A percentile compares a stretch with the other conserved stretches of the same genome.
phyloP scores from a whole-genome alignment of 2,329 filamentous ascomycete genomes.

The Fusarium musae region DNA sequence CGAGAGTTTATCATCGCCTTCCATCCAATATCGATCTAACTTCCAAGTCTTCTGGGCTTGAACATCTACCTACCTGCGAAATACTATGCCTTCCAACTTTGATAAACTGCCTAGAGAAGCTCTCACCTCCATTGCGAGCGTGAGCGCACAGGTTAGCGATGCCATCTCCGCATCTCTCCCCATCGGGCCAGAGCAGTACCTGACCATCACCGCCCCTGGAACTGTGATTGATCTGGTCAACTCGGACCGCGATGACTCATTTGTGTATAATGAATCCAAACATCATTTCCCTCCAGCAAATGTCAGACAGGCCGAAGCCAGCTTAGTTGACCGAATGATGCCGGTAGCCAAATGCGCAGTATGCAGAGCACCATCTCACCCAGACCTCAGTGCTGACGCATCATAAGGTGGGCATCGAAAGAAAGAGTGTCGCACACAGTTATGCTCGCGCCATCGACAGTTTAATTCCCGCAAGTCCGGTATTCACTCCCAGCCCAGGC shows the following conservation, averaged over 20 bases:
- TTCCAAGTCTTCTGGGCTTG: neutral
- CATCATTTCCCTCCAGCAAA: neutral
- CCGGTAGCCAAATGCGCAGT: neutral
- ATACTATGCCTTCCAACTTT: neutral
- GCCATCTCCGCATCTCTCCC: neutral
- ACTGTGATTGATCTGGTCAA: neutral
- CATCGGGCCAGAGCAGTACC: neutral
- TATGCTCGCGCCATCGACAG: neutral
- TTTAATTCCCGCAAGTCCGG: neutral
- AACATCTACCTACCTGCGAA: neutral
- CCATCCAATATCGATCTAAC: neutral
- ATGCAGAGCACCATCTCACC: accelerated
- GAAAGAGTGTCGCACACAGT: neutral
- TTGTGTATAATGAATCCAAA: neutral
- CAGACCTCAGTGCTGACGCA: accelerated
- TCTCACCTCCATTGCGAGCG: neutral
- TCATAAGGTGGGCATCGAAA: neutral
- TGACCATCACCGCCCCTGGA: neutral
- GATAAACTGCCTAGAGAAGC: neutral
- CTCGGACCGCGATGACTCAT: neutral
- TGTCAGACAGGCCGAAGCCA: neutral
- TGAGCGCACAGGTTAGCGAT: neutral
- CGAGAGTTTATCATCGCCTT: too few relatives aligned
- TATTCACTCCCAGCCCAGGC: too few relatives aligned
- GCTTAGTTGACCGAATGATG: neutral